A percentile compares a stretch with the other conserved stretches of the same genome.
Conservation (phyloP, 306 rosid genomes). For the Inga leiocalycina region DNA sequence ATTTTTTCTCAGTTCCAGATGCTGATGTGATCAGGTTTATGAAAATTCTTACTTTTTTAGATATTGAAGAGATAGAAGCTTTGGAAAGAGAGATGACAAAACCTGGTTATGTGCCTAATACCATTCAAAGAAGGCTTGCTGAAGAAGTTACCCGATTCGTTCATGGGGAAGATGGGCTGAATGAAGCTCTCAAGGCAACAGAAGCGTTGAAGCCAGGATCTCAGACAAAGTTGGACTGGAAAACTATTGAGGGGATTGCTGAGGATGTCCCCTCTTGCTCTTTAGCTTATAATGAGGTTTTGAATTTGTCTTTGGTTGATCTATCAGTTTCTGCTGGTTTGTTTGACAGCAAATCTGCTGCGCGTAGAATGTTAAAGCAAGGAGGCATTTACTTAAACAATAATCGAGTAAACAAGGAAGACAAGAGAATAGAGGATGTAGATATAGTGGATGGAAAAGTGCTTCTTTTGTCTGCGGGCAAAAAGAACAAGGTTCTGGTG, state of each 20-base stretch:
- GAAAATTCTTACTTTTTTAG: conserved; percentile 77
- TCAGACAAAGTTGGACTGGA: conserved; percentile 86
- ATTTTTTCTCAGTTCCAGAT: conserved; percentile 83
- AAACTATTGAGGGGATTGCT: conserved; percentile 79
- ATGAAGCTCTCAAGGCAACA: conserved; percentile 84
- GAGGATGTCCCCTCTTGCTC: conserved; percentile 89
- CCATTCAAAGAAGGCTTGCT: conserved; percentile 76
- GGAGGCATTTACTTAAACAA: conserved; percentile 95
- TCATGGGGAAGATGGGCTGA: conserved; percentile 83
- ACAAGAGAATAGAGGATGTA: conserved; percentile 58
- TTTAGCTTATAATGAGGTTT: conserved; percentile 64
- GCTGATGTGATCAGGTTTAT: conserved; percentile 80
- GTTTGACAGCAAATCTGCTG: conserved; percentile 84
- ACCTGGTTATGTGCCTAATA: conserved; percentile 72
- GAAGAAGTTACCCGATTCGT: conserved; percentile 90
- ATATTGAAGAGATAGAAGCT: conserved; percentile 59
- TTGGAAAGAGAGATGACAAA: conserved; percentile 67
- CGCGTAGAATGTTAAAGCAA: conserved; percentile 84
- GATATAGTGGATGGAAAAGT: conserved; percentile 93
- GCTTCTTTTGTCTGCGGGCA: conserved; percentile 88
- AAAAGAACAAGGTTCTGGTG: conserved; percentile 93
- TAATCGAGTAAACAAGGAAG: conserved; percentile 70
- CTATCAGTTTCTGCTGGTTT: conserved; percentile 87
- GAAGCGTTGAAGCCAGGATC: conserved; percentile 91
- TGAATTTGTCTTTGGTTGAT: conserved; percentile 69